Evolutionary conservation across 2,329 filamentous ascomycete genomes (phyloP), one percentile per base, ranked within the genome.

Genomic region (Stagonosporopsis chrysanthemi): DNA sequence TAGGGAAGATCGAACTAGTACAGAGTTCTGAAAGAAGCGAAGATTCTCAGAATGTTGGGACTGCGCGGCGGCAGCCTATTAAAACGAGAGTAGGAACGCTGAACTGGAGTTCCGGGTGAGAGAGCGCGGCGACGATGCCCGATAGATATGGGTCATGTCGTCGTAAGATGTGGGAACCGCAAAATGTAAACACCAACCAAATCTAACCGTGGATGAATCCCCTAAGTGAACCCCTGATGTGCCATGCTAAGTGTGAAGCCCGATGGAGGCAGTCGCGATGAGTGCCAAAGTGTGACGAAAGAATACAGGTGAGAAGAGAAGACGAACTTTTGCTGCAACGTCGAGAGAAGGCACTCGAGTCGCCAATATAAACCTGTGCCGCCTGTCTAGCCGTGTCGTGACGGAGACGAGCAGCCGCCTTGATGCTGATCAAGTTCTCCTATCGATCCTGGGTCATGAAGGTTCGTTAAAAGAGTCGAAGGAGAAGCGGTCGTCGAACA

Each of bases 61-160:
- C 49, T 48, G 55, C 60, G 39, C 28, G 33, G 8, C 33, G 35
- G 60, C 62, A 47, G 63, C 66, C 61, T 52, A 77, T 76, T 76
- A 77, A 71, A 77, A 76, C 71, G 73, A 76, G 70, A 60, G 74
- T 75, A 75, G 62, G 63, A 73, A 75, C 66, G 65, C 70, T 71
- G 72, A 66, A 63, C 56, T 40, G 56, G 51, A 44, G 51, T 53
- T 52, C 31, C 49, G 55, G 44, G 43, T 49, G 51, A 52, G 49
- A 56, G 60, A 54, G 59, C 68, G 63, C 70, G 71, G 69, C 69
- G 69, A 71, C 61, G 61, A 64, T 69, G 64, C 65, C 70, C 67
- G 66, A 56, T 68, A 62, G 57, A 40, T 48, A 61, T 57, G 50
- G 64, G 63, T 69, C 69, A 69, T 71, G 67, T 63, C 69, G 67